Evolutionary conservation across 768 basidiomycete genomes (phyloP).

Genomic region (Termitomyces sp.): DNA sequence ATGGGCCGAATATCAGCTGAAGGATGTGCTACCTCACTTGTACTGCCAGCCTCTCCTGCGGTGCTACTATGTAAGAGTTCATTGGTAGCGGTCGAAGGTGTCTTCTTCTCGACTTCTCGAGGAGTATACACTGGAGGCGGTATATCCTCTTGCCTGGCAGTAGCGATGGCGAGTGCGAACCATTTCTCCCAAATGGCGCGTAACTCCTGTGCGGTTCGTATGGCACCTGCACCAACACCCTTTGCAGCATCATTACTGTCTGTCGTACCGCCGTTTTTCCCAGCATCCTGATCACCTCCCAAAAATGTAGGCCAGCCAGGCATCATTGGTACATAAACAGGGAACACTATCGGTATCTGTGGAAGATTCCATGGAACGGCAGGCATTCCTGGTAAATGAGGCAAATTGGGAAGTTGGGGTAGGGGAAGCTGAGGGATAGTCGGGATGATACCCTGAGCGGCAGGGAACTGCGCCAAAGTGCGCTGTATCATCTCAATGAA

Average conservation of each 20-base stretch:
- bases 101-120: conserved; percentile 28
- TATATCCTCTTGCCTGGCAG: conserved; percentile 44
- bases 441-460: conserved; percentile 44
- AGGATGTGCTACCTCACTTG: conserved; percentile 11
- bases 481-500: conserved; percentile 73
- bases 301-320: conserved; percentile 63
- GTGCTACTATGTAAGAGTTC: conserved; percentile 4
- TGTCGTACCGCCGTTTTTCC: conserved; percentile 18
- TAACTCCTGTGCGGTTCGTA: conserved; percentile 56
- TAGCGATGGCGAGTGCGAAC: conserved; percentile 50
- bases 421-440: conserved; percentile 42
- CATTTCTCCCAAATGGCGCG: conserved; percentile 73
- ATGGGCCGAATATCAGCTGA: conserved; percentile 30
- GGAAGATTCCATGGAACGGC: conserved; percentile 58
- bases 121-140: conserved; percentile 76
- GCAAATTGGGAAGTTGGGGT: conserved; percentile 55
- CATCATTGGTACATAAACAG: conserved; percentile 64
- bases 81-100: conserved; percentile 1
- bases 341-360: conserved; percentile 74
- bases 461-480: conserved; percentile 59
- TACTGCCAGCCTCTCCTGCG: conserved; percentile 6
- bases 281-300: conserved; percentile 36
- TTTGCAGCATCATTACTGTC: conserved; percentile 29
- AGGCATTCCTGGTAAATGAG: conserved; percentile 65
- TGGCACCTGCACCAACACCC: conserved; percentile 34